Evolutionary conservation across 2,329 filamentous ascomycete species (phyloP).

Genomic region (Harringtonia aguacate): DNA sequence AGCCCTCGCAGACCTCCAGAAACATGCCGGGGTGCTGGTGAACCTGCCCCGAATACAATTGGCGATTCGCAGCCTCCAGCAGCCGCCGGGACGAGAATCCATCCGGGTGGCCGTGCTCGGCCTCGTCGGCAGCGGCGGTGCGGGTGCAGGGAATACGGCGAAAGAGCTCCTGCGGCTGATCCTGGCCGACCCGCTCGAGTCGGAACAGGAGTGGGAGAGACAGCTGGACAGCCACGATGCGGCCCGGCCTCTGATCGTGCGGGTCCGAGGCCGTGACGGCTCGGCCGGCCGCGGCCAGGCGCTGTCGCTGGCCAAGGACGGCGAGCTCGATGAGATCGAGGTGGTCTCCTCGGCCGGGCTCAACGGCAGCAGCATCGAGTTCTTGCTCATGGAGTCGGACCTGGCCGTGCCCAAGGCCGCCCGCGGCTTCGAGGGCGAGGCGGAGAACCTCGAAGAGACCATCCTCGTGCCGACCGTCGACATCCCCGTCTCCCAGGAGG

Average conservation of each 20-base stretch:
- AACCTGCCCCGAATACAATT: constrained; percentile 63
- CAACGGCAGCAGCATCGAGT: constrained; percentile 51
- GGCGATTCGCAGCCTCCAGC: constrained; percentile 53
- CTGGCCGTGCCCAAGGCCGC: constrained; percentile 33
- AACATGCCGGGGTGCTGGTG: constrained; percentile 48
- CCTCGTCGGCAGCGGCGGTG: constrained; percentile 27
- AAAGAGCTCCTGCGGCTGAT: constrained; percentile 58
- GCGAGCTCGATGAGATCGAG: constrained; percentile 45
- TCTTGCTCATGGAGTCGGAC: constrained; percentile 39
- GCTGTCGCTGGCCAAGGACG: constrained; percentile 17
- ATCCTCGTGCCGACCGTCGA: constrained; percentile 68
- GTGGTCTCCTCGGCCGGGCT: constrained; percentile 50
- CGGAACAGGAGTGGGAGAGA: constrained; percentile 56
- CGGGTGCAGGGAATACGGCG: constrained; percentile 34
- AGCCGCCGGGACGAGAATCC: constrained; percentile 43
- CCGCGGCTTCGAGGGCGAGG: constrained; percentile 23
- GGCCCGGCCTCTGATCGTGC: constrained; percentile 50
- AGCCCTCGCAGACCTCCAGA: constrained; percentile 49
- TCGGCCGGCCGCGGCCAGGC: constrained; percentile 24
- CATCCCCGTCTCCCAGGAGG: constrained; percentile 53
- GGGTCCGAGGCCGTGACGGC: constrained; percentile 27
- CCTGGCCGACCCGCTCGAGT: constrained; percentile 57
- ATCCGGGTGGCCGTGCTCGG: constrained; percentile 49
- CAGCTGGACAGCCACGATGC: constrained; percentile 42
- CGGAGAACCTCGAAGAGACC: constrained; percentile 45